Evolutionary conservation across 2,329 filamentous ascomycete species (phyloP), one percentile per base, ranked within the genome.

Genomic region (Sphaerulina vaccinii): DNA sequence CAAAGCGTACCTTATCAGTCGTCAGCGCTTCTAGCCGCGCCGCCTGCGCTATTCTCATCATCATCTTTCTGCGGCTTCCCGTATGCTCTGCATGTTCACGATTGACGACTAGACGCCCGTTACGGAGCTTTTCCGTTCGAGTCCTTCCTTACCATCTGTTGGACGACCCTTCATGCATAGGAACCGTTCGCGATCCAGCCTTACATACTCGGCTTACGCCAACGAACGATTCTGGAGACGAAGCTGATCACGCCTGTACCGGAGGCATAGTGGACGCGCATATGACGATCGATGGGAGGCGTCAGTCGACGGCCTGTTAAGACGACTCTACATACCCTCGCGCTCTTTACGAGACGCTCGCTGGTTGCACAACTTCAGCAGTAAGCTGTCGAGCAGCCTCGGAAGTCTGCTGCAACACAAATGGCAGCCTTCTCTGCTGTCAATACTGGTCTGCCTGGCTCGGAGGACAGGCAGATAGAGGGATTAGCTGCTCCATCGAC

Each of bases 401-500:
- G 24, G 32, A 47, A 32, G 41, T 21, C 29, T 19, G 52, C 42
- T 47, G 47, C 36, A 35, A 37, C 18, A 43, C 58, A 61, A 46
- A 66, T 65, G 62, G 62, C 61, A 44, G 51, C 60, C 16, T 85
- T 67, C 75, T 78, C 65, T 27, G 49, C 62, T 21, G 56, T 62
- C 40, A 58, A 62, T 39, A 52, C 44, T 41, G 48, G 29, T 42
- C 52, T 54, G 21, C 33, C 43, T 47, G 68, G 70, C 38, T 69
- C 69, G 15, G 71, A 76, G 16, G 64, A 62, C 51, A 72, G 73
- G 45, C 67, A 73, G 43, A 72, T 74, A 56, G 75, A 75, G 44
- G 79, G 80, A 58, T 79, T 79, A 58, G 76, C 73, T 46, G 79
- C 77, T 39, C 41, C 49, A 13, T 36, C 49, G n/a, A 42, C 49